A percentile compares a stretch with the other conserved stretches of the same genome.
These are phyloP conservation scores for Monosporascus sp. DNA, from an alignment of 2,329 filamentous ascomycete species.

Conservation along the genomic window DNA sequence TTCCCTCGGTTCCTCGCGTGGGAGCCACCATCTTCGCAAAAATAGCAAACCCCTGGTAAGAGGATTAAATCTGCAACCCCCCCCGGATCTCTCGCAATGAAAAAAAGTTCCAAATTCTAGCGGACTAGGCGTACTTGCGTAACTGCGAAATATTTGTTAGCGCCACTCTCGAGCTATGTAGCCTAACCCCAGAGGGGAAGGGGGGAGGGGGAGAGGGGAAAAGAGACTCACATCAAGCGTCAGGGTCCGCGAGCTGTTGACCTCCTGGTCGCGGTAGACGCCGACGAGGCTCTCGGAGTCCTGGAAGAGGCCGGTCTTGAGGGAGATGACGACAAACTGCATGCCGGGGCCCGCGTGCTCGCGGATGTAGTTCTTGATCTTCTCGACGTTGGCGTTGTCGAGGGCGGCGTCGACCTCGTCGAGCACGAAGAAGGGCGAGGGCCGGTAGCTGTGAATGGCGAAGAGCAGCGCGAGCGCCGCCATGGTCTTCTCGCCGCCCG, in stretches of 20 bases:
- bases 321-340: constrained; percentile 97
- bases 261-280: constrained; percentile 89
- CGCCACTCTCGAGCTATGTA: neutral
- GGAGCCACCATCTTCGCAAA: too few species aligned
- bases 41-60: neutral
- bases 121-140: neutral
- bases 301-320: constrained; percentile 95
- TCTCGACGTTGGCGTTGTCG: constrained; percentile 95
- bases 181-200: neutral
- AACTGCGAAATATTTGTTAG: neutral
- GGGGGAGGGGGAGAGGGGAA: constrained; percentile 1
- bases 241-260: constrained; percentile 85
- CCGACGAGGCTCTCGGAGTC: constrained; percentile 93
- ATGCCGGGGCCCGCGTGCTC: constrained; percentile 94
- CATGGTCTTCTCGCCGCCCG: constrained; percentile 98
- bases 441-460: constrained; percentile 93
- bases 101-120: too few species aligned
- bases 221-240: constrained; percentile 81
- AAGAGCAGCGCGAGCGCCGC: constrained; percentile 94
- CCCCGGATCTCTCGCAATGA: too few species aligned
- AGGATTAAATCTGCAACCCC: neutral
- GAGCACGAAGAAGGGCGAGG: constrained; percentile 93
- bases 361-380: constrained; percentile 93
- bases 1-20: too few species aligned
- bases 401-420: constrained; percentile 97